Percentiles rank a stretch among this genome's conserved stretches.
Evolutionary conservation across 371 early-diverging fungal genomes (phyloP).

Genomic region (Mortierella sp.): DNA sequence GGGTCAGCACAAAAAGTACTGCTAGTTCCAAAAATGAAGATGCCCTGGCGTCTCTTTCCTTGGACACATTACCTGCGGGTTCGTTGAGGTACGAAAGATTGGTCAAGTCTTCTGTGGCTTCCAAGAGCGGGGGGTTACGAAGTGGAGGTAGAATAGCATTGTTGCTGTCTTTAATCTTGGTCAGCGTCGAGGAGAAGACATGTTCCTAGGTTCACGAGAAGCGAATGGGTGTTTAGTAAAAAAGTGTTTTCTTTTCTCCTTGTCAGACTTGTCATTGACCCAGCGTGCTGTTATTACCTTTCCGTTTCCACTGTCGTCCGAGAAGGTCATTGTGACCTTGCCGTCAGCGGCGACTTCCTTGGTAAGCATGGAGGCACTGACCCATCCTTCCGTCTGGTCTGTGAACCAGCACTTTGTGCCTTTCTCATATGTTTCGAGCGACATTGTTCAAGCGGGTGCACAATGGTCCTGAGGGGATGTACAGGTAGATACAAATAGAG

Average conservation of each 20-base stretch:
- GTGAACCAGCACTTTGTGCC: conserved; percentile 90
- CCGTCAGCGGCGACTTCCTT: conserved; percentile 66
- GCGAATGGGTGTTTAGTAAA: background rate
- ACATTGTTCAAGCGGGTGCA: conserved; percentile 22
- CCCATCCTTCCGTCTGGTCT: conserved; percentile 89
- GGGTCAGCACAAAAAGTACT: background rate
- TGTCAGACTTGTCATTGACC: background rate
- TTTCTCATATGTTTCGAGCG: conserved; percentile 70
- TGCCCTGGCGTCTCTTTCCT: background rate
- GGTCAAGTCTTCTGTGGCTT: conserved; percentile 92
- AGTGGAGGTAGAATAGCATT: conserved; percentile 82
- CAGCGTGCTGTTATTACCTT: conserved; percentile 27
- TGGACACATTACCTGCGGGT: conserved; percentile 71
- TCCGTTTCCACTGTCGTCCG: conserved; percentile 60
- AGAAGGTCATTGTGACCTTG: conserved; percentile 68
- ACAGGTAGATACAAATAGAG: background rate
- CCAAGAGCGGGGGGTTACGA: conserved; percentile 88
- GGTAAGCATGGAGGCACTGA: conserved; percentile 70
- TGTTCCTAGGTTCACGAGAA: conserved; percentile 53
- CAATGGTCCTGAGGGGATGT: conserved; percentile 6
- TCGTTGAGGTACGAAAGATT: conserved; percentile 91
- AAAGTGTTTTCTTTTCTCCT: background rate
- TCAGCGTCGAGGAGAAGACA: conserved; percentile 74
- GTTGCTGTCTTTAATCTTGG: conserved; percentile 70
- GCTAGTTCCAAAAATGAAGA: background rate